Evolutionary conservation across 352 stramenopile species (phyloP).

Genomic region (Phytophthora fragariae): DNA sequence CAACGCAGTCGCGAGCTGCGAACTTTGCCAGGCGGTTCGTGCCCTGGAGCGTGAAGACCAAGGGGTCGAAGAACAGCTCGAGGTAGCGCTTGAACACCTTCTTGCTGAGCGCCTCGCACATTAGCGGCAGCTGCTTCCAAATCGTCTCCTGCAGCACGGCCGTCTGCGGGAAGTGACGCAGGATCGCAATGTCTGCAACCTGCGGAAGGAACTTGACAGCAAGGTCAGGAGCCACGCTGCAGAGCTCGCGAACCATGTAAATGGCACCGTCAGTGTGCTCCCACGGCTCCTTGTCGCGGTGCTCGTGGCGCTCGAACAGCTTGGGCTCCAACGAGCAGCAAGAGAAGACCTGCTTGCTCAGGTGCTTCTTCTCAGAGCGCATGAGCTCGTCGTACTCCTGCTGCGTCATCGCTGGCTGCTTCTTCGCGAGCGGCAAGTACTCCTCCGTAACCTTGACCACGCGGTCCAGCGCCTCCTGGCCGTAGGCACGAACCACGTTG

Average conservation of each 20-base stretch:
- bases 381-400: constrained; percentile 93
- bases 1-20: constrained; percentile 80
- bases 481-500: constrained; percentile 94
- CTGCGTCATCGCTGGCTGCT: constrained; percentile 92
- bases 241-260: constrained; percentile 96
- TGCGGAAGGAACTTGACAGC: constrained; percentile 61
- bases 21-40: constrained; percentile 73
- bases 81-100: constrained; percentile 86
- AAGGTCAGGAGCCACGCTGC: constrained; percentile 58
- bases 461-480: constrained; percentile 76
- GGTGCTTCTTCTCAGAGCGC: constrained; percentile 92
- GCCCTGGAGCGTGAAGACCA: constrained; percentile 83
- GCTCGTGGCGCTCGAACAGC: constrained; percentile 85
- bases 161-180: constrained; percentile 82
- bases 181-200: constrained; percentile 76
- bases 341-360: constrained; percentile 94
- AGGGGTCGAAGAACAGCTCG: constrained; percentile 85
- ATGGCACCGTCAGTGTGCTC: constrained; percentile 96
- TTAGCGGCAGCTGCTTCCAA: constrained; percentile 84
- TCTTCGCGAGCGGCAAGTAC: constrained; percentile 87
- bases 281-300: constrained; percentile 93
- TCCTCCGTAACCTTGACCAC: constrained; percentile 74
- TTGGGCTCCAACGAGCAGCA: constrained; percentile 97
- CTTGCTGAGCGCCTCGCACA: constrained; percentile 82
- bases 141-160: constrained; percentile 82